Percentiles rank a stretch among this genome's conserved stretches.
phyloP scores from a whole-genome alignment of 2,329 filamentous ascomycete genomes.

The Venturia aucupariae region DNA sequence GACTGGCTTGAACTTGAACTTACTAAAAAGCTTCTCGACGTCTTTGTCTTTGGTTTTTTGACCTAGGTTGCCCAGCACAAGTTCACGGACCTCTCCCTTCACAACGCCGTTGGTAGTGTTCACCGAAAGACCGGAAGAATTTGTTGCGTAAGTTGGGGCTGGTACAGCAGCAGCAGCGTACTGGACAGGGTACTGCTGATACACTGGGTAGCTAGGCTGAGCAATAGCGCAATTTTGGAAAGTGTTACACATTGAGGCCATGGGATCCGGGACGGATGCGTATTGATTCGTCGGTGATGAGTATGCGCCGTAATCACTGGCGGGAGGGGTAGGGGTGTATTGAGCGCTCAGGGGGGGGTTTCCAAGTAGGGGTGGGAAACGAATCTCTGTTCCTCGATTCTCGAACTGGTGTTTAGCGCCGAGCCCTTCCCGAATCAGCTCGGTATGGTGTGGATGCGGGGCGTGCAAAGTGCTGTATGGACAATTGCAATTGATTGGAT shows the following conservation, averaged over 20 bases:
- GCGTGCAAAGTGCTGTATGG: constrained; percentile 21
- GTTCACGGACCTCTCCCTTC: constrained; percentile 28
- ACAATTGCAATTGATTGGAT: constrained; percentile 29
- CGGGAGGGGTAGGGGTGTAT: neutral
- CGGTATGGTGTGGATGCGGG: constrained; percentile 24
- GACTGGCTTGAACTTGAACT: constrained; percentile 1
- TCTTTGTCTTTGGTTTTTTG: neutral
- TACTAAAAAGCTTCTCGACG: constrained; percentile 1
- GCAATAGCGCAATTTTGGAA: neutral
- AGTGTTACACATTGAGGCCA: neutral
- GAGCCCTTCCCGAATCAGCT: constrained; percentile 21
- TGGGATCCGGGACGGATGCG: neutral
- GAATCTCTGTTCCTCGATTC: neutral
- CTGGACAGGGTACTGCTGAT: constrained; percentile 3
- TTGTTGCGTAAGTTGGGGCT: constrained; percentile 25
- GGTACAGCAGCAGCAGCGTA: constrained; percentile 1
- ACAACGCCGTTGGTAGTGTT: constrained; percentile 29
- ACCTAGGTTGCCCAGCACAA: constrained; percentile 24
- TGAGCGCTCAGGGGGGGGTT: neutral
- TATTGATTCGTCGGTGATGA: neutral
- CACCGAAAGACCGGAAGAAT: constrained; percentile 26
- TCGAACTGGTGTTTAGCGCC: constrained; percentile 12
- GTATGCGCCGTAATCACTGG: neutral
- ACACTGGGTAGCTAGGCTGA: neutral
- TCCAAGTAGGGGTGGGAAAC: neutral